Base-by-base conservation (phyloP, 1,139 yeast species). In the Blastobotrys illinoisensis region DNA sequence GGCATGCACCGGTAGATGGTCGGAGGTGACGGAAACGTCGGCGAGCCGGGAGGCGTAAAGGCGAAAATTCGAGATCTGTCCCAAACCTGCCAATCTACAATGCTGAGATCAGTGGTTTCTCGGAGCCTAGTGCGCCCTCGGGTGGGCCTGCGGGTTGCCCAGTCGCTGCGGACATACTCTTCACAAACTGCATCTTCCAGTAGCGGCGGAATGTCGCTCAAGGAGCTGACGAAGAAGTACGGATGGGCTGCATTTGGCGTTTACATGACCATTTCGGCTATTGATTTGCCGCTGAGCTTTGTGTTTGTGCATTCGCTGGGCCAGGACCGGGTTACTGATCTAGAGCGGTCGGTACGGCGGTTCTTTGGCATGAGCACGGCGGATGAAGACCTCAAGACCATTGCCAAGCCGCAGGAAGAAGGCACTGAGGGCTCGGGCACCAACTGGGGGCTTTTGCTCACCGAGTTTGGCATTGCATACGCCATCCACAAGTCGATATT, bases 191-290 rank as follows among this genome's bases (percentile, higher is more conserved):
- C 13, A 3, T 5, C 32, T 9, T 13, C 40, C 16, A n/a, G 40
- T 18, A 18, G 18, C 45, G 9, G n/a, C 13, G 23, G 48, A 44
- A 50, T 19, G 18, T 24, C 52, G 49, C 72, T 89, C 54, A 87
- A 82, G 69, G 86, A 81, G 5, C 75, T 93, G 60, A 79, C 88
- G 69, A 85, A 86, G 65, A 86, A 87, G 67, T 93, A 93, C 69
- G 99, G 99, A 0, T 88, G 85, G 74, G 82, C 95, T 6, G 98
- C 97, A 0, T 73, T 93, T 19, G 97, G 89, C 13, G 90, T 93
- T 0, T 93, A 93, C 67, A 66, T 89, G 44, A 85, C 80, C 0
- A 69, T 93, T 18, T 78, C 88, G 1, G 75, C 78, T 24, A 69
- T 93, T 46, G 99, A 93, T 67, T 76, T 88, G 61, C 98, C 98